Base-by-base conservation (phyloP, 1,139 yeast species). In the Magnusiomyces ingens region DNA sequence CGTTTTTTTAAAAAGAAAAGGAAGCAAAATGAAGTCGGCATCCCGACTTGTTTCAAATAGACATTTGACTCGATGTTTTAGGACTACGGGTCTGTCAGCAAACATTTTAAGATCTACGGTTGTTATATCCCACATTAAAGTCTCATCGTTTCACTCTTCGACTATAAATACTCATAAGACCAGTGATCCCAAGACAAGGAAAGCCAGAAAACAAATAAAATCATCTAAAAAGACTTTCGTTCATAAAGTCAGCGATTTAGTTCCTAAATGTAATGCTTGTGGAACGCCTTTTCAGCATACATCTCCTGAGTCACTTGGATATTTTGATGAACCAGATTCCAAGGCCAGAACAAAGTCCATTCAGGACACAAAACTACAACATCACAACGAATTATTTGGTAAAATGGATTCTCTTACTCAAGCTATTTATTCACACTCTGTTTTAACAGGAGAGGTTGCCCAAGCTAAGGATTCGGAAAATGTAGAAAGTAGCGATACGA, bases 281-380 rank as follows among this genome's bases (percentile, higher is more conserved):
- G 87, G 87, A 40, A 69, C 80, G 6, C 65, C 67, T 19, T 68
- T 82, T 21, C 87, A 82, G 61, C 62, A 64, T 15, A 58, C 56
- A 1, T 68, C 74, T 49, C 64, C 72, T 0, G 52, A 55, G 0
- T 59, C 62, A 32, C 71, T 74, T 1, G 85, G 85, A 0, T 81
- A 60, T 63, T 81, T 44, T 50, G 58, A 53, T 35, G 56, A 50
- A 4, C 56, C 52, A 17, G 52, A 49, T 15, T 42, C 48, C 43
- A 21, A 29, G 21, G 18, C 41, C 43, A 18, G 46, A 49, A 37
- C 42, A 44, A 13, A 52, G 53, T 10, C 55, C 45, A 22, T 45
- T 49, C 47, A 50, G 40, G 51, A 37, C 15, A 41, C 21, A 15
- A 50, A 36, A 40, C 53, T 51, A 6, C 32, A 26, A 26, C 48